These are phyloP conservation scores for Penicillium sp. DNA, from an alignment of 2,329 filamentous ascomycete species.

Conservation along the genomic window DNA sequence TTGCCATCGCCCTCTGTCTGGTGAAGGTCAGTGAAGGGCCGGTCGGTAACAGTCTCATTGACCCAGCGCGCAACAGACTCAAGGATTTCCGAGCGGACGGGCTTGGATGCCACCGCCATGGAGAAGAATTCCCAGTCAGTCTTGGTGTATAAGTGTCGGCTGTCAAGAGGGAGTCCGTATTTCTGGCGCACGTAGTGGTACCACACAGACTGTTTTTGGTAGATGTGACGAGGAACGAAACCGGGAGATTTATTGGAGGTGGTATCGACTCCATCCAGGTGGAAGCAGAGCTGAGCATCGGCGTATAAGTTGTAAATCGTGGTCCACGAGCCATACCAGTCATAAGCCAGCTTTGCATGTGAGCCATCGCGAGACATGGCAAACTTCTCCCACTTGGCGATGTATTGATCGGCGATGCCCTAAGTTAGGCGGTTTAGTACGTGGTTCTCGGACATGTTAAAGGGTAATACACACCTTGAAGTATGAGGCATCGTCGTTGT, in stretches of 20 bases:
- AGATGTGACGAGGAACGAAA: conserved; percentile 74
- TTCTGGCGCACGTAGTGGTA: conserved; percentile 76
- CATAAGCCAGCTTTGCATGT: conserved; percentile 77
- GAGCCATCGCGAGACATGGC: conserved; percentile 68
- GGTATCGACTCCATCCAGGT: conserved; percentile 52
- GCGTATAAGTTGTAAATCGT: conserved; percentile 84
- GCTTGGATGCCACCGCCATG: conserved; percentile 71
- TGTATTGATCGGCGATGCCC: conserved; percentile 65
- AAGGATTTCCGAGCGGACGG: conserved; percentile 69
- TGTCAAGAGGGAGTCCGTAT: conserved; percentile 81
- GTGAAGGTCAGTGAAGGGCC: conserved; percentile 79
- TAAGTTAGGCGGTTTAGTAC: conserved; percentile 20
- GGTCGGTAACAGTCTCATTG: conserved; percentile 76
- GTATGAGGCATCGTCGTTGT: conserved; percentile 55
- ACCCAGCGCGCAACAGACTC: conserved; percentile 76
- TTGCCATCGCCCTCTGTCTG: conserved; percentile 74
- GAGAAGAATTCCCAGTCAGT: conserved; percentile 92
- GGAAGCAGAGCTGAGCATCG: conserved; percentile 79
- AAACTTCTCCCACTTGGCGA: conserved; percentile 69
- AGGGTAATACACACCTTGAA: conserved; percentile 49
- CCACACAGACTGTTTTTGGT: conserved; percentile 77
- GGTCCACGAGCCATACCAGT: conserved; percentile 78
- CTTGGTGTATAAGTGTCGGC: conserved; percentile 80
- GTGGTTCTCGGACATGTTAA: background rate
- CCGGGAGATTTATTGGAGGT: conserved; percentile 35